Conservation (phyloP, 306 rosid species). For the Castanea crenata region DNA sequence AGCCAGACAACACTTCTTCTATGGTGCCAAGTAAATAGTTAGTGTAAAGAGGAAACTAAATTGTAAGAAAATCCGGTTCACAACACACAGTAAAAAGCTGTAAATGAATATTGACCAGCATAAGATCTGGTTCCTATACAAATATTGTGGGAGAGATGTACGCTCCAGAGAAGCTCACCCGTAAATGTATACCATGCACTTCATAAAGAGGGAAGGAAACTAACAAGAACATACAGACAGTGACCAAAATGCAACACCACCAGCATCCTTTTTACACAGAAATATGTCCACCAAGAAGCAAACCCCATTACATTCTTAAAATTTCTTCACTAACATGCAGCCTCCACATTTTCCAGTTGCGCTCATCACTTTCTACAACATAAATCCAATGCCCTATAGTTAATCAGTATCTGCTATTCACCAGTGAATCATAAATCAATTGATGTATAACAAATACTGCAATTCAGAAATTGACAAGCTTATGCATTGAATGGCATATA, state of each 20-base stretch:
- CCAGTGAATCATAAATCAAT: not conserved
- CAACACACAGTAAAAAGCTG: not conserved
- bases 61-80: too few species aligned
- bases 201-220: not conserved
- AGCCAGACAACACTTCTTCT: too few species aligned
- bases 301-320: constrained; percentile 8
- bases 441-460: not conserved
- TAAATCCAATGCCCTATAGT: not conserved
- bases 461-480: not conserved
- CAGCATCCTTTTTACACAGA: constrained; percentile 6
- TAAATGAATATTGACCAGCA: not conserved
- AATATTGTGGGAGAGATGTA: not conserved
- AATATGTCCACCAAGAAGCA: not conserved
- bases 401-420: not conserved
- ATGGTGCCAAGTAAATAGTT: too few species aligned
- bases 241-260: not conserved
- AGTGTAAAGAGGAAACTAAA: too few species aligned
- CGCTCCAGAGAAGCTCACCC: not conserved
- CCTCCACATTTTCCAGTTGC: not conserved
- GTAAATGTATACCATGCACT: not conserved
- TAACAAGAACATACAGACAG: not conserved
- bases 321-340: not conserved
- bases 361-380: constrained; percentile 25
- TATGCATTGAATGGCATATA: too few species aligned
- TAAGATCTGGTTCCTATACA: not conserved